A percentile compares a stretch with the other conserved stretches of the same genome.
phyloP scores from a whole-genome alignment of 768 basidiomycete species.

The Boletus rufocinnamomeus region DNA sequence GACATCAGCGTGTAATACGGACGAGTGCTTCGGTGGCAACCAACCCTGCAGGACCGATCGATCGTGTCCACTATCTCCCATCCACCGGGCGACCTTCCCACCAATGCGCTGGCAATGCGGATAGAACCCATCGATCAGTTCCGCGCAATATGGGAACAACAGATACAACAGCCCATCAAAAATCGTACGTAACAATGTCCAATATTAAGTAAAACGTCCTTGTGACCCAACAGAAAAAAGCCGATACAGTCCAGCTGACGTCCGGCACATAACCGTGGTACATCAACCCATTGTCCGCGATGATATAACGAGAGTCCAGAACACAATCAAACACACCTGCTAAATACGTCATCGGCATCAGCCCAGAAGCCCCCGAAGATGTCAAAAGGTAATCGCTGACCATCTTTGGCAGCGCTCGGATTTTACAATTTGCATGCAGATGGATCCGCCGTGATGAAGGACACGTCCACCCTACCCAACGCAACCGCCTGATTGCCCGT shows the following conservation, averaged over 20 bases:
- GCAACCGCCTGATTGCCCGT: slow-evolving; percentile 14
- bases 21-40: neutral
- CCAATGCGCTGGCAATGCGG: neutral
- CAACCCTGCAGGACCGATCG: neutral
- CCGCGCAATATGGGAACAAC: neutral
- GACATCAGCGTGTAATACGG: slow-evolving; percentile 4
- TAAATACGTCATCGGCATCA: slow-evolving; percentile 6
- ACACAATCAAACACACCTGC: slow-evolving; percentile 1
- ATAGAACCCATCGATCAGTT: neutral
- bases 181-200: slow-evolving; percentile 13
- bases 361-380: neutral
- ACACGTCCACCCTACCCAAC: slow-evolving; percentile 25
- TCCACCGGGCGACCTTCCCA: neutral
- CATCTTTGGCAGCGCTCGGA: neutral
- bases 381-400: slow-evolving; percentile 6
- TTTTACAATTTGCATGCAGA: slow-evolving; percentile 5
- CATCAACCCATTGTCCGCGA: neutral
- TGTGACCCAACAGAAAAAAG: slow-evolving; percentile 1
- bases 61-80: neutral
- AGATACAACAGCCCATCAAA: slow-evolving; percentile 12
- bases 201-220: neutral
- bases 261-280: neutral
- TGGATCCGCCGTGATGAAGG: neutral
- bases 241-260: slow-evolving; percentile 6
- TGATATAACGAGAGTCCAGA: neutral